A percentile compares a stretch with the other conserved stretches of the same genome.
phyloP scores from a whole-genome alignment of 1,139 yeast species.

The Debaryomycetaceae sp. region DNA sequence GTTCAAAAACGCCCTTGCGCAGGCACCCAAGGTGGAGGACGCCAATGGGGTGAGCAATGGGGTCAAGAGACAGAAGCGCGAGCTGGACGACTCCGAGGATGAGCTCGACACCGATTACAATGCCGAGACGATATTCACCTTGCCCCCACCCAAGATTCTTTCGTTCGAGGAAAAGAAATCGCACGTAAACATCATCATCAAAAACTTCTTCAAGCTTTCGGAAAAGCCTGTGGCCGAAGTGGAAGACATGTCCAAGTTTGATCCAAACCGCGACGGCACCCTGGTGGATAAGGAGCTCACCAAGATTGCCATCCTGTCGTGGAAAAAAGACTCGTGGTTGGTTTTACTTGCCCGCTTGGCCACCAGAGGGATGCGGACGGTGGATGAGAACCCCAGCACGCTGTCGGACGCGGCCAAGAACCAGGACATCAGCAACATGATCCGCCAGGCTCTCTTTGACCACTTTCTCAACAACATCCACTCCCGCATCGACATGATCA shows the following conservation, averaged over 20 bases:
- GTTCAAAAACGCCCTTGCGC: constrained; percentile 29
- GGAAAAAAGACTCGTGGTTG: constrained; percentile 78
- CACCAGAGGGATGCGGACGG: constrained; percentile 63
- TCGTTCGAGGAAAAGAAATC: constrained; percentile 46
- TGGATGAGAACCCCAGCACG: constrained; percentile 13
- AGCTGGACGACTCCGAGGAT: constrained; percentile 34
- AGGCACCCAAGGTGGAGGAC: constrained; percentile 5
- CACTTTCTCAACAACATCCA: constrained; percentile 75
- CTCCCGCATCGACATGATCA: constrained; percentile 66
- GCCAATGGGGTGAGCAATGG: neutral
- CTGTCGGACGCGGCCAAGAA: constrained; percentile 14
- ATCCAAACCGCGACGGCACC: constrained; percentile 5
- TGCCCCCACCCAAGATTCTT: constrained; percentile 55
- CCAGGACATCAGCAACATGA: constrained; percentile 49
- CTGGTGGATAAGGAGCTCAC: constrained; percentile 36
- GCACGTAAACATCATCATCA: constrained; percentile 49
- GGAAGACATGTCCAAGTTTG: constrained; percentile 13
- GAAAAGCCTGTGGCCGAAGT: constrained; percentile 19
- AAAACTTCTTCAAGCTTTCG: constrained; percentile 51
- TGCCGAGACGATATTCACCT: constrained; percentile 44
- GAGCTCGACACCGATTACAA: constrained; percentile 32
- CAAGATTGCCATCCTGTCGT: constrained; percentile 53
- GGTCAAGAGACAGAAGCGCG: constrained; percentile 13
- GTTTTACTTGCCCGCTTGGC: constrained; percentile 71
- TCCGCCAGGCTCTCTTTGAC: constrained; percentile 67